Evolutionary conservation across 208 protist species (phyloP), one percentile per base, ranked within the genome.

Genomic region (Naegleria gruberi): DNA sequence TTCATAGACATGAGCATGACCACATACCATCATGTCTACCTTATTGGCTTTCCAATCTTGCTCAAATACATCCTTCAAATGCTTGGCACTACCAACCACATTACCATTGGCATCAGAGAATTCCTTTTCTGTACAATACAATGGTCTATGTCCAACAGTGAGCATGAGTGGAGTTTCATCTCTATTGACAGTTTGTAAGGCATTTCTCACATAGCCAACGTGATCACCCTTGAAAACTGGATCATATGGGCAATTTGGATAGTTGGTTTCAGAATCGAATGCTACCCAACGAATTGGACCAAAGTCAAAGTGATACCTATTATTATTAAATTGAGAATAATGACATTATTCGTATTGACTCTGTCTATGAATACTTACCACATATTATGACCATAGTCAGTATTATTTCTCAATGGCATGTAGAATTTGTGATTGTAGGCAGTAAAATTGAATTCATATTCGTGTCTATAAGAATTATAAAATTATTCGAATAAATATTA

Each of bases 141-240:
- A 88, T 44, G 94, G 94, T 42, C 92, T 23, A 84, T 95, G 94
- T n/a, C 91, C 90, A 42, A 74, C 55, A 40, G 94, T 89, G n/a
- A 95, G 42, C 4, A 95, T 0, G 92, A 93, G 95, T n/a, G 94
- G 94, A 10, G 93, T 95, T 26, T n/a, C 10, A 5, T 5, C 23
- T 37, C 94, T 47, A 46, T 95, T 87, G 0, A 94, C 94, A 7
- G 10, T 85, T 0, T 15, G n/a, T 0, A 95, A 57, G 86, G 94
- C 94, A 34, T 92, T 81, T 0, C 82, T 65, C 8, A 95, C 12
- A 91, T 91, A 95, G n/a, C 91, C 10, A 6, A 83, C 12, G 1
- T 83, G 77, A 83, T 83, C 77, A n/a, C 77, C 77, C 17, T 44
- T 15, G 0, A 44, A 17, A 83, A 30, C n/a, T 65, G 10, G 40